Conservation (phyloP, 805 yeast species). For the Candida silvicultrix region DNA sequence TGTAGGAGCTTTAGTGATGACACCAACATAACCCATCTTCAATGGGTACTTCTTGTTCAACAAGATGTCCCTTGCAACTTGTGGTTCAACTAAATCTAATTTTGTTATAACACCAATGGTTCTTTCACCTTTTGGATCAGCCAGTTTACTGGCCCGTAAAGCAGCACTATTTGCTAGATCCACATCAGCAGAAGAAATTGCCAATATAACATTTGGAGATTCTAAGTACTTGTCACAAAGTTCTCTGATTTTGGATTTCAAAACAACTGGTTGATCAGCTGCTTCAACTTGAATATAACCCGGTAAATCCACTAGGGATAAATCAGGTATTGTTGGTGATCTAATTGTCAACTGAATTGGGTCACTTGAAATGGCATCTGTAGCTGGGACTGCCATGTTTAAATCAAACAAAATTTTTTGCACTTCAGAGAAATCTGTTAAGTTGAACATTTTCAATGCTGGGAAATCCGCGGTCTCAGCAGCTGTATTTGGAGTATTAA, state of each 20-base stretch:
- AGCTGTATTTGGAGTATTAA: slow-evolving; percentile 76
- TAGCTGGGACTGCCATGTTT: slow-evolving; percentile 84
- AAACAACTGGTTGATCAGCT: slow-evolving; percentile 85
- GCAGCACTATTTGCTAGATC: slow-evolving; percentile 97
- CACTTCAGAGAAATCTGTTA: slow-evolving; percentile 85
- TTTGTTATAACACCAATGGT: slow-evolving; percentile 96
- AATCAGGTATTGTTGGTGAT: slow-evolving; percentile 88
- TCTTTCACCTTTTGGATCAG: slow-evolving; percentile 93
- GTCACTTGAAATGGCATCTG: slow-evolving; percentile 84
- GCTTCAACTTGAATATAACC: slow-evolving; percentile 97
- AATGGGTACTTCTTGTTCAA: slow-evolving; percentile 82
- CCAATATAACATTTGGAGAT: slow-evolving; percentile 89
- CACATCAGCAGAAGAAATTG: slow-evolving; percentile 96
- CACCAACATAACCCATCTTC: slow-evolving; percentile 97
- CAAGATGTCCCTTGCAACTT: slow-evolving; percentile 59
- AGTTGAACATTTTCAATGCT: slow-evolving; percentile 69
- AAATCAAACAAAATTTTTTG: slow-evolving; percentile 82
- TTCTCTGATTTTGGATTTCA: slow-evolving; percentile 71
- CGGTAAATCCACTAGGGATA: slow-evolving; percentile 91
- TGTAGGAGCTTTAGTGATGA: slow-evolving; percentile 76
- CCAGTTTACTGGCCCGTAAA: slow-evolving; percentile 76
- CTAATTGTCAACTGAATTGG: slow-evolving; percentile 89
- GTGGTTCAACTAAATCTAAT: slow-evolving; percentile 81
- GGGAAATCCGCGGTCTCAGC: slow-evolving; percentile 94
- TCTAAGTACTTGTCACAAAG: slow-evolving; percentile 83